These are phyloP conservation scores for Meyerozyma sp. DNA, from an alignment of 1,139 yeast species.

Conservation along the genomic window DNA sequence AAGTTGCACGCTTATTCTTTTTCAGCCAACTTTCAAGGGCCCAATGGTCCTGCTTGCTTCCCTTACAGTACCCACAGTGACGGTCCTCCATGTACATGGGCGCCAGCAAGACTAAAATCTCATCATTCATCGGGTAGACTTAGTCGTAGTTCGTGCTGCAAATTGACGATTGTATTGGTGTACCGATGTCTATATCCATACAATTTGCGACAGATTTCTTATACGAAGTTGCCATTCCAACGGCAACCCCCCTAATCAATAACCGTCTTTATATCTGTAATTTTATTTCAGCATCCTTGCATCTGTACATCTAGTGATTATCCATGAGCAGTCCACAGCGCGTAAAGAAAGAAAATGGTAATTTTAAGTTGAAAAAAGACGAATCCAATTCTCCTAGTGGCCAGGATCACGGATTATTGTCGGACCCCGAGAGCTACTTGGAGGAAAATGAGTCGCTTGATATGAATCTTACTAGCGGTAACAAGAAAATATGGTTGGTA, in stretches of 20 bases:
- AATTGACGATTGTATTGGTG: not conserved
- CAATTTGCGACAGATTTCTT: not conserved
- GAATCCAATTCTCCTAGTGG: slow-evolving; percentile 2
- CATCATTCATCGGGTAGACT: not conserved
- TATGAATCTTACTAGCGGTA: slow-evolving; percentile 48
- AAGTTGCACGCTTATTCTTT: slow-evolving; percentile 12
- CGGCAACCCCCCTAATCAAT: not conserved
- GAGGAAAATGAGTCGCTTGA: slow-evolving; percentile 59
- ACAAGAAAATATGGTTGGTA: slow-evolving; percentile 84
- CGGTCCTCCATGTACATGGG: not conserved
- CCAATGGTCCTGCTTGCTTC: slow-evolving; percentile 36
- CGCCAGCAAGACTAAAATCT: not conserved
- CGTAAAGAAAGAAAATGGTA: not conserved
- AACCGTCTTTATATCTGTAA: not conserved
- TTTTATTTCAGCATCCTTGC: not conserved
- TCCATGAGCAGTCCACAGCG: slow-evolving; percentile 1
- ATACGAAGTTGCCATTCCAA: not conserved
- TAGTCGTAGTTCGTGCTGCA: not conserved
- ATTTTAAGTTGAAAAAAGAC: not conserved
- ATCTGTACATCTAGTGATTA: not conserved
- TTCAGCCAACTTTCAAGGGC: slow-evolving; percentile 25
- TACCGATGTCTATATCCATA: not conserved
- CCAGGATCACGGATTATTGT: slow-evolving; percentile 24
- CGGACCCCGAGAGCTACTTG: slow-evolving; percentile 45
- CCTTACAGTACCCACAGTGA: slow-evolving; percentile 63